Evolutionary conservation across 495 filamentous ascomycete species (phyloP), one percentile per base, ranked within the genome.

Genomic region (Hamigera avellanea): DNA sequence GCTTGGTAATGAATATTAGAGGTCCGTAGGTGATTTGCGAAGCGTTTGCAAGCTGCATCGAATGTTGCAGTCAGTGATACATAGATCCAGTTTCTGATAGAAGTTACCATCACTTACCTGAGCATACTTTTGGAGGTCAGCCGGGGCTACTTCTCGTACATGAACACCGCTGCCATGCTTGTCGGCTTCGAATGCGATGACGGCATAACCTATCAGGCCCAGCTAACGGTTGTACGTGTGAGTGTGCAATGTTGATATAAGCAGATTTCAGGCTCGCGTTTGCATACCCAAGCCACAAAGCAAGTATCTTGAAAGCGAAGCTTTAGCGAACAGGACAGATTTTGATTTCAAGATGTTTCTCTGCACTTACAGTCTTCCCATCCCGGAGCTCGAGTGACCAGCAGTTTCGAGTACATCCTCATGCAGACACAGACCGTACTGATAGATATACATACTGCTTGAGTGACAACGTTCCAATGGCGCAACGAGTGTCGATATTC

Each of bases 1-100:
- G 27, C 35, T 68, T 66, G 0, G 61, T 54, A 35, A 53, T 43
- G 26, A 51, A 48, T 1, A 66, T 62, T 5, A 52, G 41, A n/a
- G 56, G 48, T 1, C 50, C 56, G 31, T 66, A 68, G 1, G 44
- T 23, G 21, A 66, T 54, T 6, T 55, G 49, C 7, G 48, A 37
- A 2, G 51, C 45, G 30, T 64, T 61, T 12, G 58, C 55, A 44
- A 60, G 52, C 55, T 62, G 21, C 5, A 21, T 17, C 8, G 12
- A 30, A 30, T 4, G 4, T 30, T 6, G 5, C 28, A 30, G n/a
- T 30, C 21, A 23, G 5, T 23, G 21, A 9, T 9, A 4, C 21
- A 23, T 4, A 9, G n/a, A n/a, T n/a, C n/a, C n/a, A 23, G 21
- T 9, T 5, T 5, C 9, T 9, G 21, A 9, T 4, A 23, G 21